Base-by-base conservation (phyloP, 2,329 filamentous ascomycete species). In the Aureobasidium sp. region DNA sequence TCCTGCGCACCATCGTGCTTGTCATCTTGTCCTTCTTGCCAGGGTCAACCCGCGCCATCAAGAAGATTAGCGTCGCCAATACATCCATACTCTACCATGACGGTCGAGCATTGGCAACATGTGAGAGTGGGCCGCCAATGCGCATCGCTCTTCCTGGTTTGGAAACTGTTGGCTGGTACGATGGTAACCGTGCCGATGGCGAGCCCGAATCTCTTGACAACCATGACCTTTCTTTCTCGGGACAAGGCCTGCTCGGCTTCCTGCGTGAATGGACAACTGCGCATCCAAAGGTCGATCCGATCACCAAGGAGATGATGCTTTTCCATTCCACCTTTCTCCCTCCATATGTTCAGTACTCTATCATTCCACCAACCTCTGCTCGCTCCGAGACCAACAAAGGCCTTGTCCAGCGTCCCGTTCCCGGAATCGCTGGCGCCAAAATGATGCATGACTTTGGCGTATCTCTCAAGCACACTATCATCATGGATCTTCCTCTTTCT, bases 381-480 rank as follows among this genome's bases (percentile, higher is more conserved):
- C 46, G 44, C 24, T 48, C 56, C 15, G 66, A 47, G 71, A 36
- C 36, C 57, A 10, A 39, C 1, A 64, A 64, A 37, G 72, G 67
- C 55, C 67, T 77, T 52, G 74, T 87, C 62, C 84, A 84, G 65
- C 73, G 77, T 7, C 76, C 84, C 0, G 78, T 90, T 0, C 81
- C 85, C 0, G 86, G 86, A 0, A 78, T 89, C 29, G 76, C 77
- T 4, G 82, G 82, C 1, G 83, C 86, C 1, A 88, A 87, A 69
- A 87, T 90, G 81, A 90, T 90, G 86, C 87, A 90, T 69, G 87
- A 90, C 70, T 90, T 89, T 72, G 87, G 87, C 15, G 86, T 87
- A 1, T 87, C 86, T 1, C 78, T 74, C 5, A 71, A 69, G 5
- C 80, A 88, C 67, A 88, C 86, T 0, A 74, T 89, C 41, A 87